Evolutionary conservation across 257 asterid genomes (phyloP).

Genomic region (Haberlea rhodopensis): DNA sequence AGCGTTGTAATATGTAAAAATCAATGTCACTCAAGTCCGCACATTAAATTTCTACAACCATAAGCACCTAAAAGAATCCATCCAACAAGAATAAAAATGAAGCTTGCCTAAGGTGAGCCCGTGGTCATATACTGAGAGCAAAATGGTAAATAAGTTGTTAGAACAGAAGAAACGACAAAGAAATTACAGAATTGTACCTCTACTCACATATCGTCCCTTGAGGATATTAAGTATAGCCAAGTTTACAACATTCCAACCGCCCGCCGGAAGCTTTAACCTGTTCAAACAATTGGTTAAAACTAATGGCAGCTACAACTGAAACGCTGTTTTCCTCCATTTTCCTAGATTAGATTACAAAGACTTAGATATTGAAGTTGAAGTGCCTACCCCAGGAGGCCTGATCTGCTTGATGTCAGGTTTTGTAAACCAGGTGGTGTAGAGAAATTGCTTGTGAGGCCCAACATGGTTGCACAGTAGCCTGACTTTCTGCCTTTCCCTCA

Average conservation of each 20-base stretch:
- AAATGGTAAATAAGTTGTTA: too few relatives aligned
- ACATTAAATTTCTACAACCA: too few relatives aligned
- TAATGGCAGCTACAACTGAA: neutral
- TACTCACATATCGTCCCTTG: neutral
- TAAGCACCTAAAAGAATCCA: too few relatives aligned
- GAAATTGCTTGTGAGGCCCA: conserved; percentile 69
- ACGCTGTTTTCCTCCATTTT: neutral
- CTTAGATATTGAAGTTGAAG: conserved; percentile 50
- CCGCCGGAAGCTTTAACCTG: neutral
- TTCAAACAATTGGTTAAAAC: neutral
- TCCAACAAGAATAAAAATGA: too few relatives aligned
- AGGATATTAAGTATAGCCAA: neutral
- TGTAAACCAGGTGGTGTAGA: conserved; percentile 81
- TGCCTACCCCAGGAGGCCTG: conserved; percentile 31
- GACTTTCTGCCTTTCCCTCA: conserved; percentile 86
- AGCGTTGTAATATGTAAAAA: too few relatives aligned
- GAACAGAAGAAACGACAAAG: too few relatives aligned
- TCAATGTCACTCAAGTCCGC: too few relatives aligned
- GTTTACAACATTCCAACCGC: neutral
- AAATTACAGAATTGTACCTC: too few relatives aligned
- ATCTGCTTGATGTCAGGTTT: conserved; percentile 46
- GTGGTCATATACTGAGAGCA: too few relatives aligned
- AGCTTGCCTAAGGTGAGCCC: too few relatives aligned
- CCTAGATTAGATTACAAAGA: conserved; percentile 21
- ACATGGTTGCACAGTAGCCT: conserved; percentile 71